Percentiles rank a stretch among this genome's conserved stretches.
Evolutionary conservation across 2,329 filamentous ascomycete genomes (phyloP).

Genomic region (Xylariaceae sp.): DNA sequence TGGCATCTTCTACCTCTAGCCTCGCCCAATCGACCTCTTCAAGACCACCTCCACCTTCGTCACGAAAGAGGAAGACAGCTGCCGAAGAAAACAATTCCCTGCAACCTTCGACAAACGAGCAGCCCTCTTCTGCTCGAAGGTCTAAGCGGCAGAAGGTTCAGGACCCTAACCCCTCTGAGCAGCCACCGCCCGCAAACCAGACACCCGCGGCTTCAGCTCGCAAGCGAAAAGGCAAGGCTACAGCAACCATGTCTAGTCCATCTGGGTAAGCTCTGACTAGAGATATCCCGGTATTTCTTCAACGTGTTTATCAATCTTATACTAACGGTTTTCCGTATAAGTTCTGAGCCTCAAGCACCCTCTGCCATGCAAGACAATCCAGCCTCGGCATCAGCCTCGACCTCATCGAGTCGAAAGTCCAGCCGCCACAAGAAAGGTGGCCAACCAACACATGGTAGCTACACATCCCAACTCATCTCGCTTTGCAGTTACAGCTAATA

Average conservation of each 20-base stretch:
- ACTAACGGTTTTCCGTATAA: constrained; percentile 25
- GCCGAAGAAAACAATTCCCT: constrained; percentile 56
- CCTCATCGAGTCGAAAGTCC: constrained; percentile 74
- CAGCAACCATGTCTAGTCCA: constrained; percentile 74
- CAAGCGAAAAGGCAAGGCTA: constrained; percentile 66
- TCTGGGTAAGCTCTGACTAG: constrained; percentile 59
- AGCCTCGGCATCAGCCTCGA: constrained; percentile 55
- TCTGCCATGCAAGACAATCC: constrained; percentile 65
- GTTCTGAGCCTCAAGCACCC: constrained; percentile 68
- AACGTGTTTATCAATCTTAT: constrained; percentile 5
- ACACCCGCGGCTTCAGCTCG: constrained; percentile 49
- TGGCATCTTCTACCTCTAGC: constrained; percentile 49
- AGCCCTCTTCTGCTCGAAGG: constrained; percentile 59
- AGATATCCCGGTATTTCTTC: constrained; percentile 9
- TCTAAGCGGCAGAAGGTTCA: constrained; percentile 75
- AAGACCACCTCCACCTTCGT: constrained; percentile 45
- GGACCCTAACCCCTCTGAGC: constrained; percentile 46
- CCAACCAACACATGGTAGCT: constrained; percentile 53
- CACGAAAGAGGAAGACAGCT: constrained; percentile 78
- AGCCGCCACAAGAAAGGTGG: constrained; percentile 72
- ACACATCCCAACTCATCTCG: not conserved
- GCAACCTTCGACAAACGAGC: constrained; percentile 36
- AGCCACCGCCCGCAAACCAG: constrained; percentile 41
- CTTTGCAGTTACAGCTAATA: constrained; percentile 7
- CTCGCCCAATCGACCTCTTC: constrained; percentile 49